phyloP scores from a whole-genome alignment of 805 yeast species.

The Saccharomyces cerevisiae region DNA sequence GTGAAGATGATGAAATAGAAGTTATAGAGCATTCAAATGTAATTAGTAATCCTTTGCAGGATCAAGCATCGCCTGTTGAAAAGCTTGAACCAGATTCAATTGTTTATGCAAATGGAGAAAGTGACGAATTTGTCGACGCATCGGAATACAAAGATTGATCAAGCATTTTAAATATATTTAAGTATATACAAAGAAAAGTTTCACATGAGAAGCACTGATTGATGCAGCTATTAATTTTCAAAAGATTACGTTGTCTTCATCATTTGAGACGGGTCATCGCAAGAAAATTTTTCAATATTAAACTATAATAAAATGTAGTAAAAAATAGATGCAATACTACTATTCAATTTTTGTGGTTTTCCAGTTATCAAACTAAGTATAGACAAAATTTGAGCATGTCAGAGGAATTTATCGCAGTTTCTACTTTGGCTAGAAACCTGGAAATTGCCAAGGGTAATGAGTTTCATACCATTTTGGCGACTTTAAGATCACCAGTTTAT shows the following conservation, averaged over 20 bases:
- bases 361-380: not conserved
- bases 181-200: constrained; percentile 9
- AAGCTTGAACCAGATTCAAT: constrained; percentile 31
- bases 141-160: constrained; percentile 25
- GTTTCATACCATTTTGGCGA: constrained; percentile 22
- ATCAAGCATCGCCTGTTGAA: constrained; percentile 5
- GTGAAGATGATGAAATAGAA: constrained; percentile 27
- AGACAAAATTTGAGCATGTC: constrained; percentile 1
- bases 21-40: constrained; percentile 21
- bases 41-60: constrained; percentile 20
- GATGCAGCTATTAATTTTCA: not conserved
- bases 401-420: constrained; percentile 16
- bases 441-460: constrained; percentile 24
- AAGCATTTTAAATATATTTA: not conserved
- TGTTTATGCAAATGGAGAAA: constrained; percentile 37
- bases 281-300: not conserved
- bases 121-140: constrained; percentile 37
- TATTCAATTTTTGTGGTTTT: not conserved
- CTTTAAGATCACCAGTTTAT: constrained; percentile 22
- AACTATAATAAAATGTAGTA: not conserved
- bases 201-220: constrained; percentile 1
- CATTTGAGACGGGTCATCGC: constrained; percentile 3
- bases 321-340: not conserved
- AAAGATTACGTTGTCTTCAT: not conserved
- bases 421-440: constrained; percentile 21